These are phyloP conservation scores for Kazachstania taianensis DNA, from an alignment of 805 yeast genomes.

Conservation along the genomic window DNA sequence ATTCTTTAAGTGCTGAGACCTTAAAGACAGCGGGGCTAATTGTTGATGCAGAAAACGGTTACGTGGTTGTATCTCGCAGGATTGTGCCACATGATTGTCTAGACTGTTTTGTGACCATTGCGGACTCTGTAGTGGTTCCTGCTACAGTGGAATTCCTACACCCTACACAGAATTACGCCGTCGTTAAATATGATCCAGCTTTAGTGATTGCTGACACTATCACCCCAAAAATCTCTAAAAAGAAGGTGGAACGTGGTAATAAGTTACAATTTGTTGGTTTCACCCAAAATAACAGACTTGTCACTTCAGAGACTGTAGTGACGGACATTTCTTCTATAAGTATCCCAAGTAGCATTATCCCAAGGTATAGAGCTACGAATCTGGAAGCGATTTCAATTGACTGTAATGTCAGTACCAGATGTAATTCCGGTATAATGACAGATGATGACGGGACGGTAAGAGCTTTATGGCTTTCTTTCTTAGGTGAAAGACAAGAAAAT, in stretches of 20 bases:
- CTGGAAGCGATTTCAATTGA: constrained; percentile 70
- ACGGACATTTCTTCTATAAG: constrained; percentile 67
- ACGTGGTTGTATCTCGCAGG: constrained; percentile 66
- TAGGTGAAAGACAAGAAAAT: constrained; percentile 61
- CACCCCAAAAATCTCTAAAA: constrained; percentile 51
- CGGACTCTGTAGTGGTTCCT: constrained; percentile 75
- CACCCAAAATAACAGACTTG: constrained; percentile 57
- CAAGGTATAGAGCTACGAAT: constrained; percentile 79
- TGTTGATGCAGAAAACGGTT: constrained; percentile 71
- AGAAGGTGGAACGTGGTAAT: constrained; percentile 63
- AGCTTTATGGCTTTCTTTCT: constrained; percentile 76
- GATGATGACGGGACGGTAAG: constrained; percentile 70
- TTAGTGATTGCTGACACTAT: constrained; percentile 60
- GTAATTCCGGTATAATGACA: constrained; percentile 70
- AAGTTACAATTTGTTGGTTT: constrained; percentile 71
- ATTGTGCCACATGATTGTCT: constrained; percentile 69
- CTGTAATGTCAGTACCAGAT: constrained; percentile 58
- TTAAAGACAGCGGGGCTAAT: constrained; percentile 68
- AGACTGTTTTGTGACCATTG: constrained; percentile 69
- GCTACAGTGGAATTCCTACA: constrained; percentile 76
- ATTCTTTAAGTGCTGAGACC: constrained; percentile 57
- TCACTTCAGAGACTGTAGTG: constrained; percentile 64
- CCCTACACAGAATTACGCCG: constrained; percentile 79
- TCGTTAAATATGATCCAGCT: constrained; percentile 70
- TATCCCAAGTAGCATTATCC: constrained; percentile 59